A percentile compares a stretch with the other conserved stretches of the same genome.
Evolutionary conservation across 768 basidiomycete species (phyloP).

Genomic region (Galerina marginata): DNA sequence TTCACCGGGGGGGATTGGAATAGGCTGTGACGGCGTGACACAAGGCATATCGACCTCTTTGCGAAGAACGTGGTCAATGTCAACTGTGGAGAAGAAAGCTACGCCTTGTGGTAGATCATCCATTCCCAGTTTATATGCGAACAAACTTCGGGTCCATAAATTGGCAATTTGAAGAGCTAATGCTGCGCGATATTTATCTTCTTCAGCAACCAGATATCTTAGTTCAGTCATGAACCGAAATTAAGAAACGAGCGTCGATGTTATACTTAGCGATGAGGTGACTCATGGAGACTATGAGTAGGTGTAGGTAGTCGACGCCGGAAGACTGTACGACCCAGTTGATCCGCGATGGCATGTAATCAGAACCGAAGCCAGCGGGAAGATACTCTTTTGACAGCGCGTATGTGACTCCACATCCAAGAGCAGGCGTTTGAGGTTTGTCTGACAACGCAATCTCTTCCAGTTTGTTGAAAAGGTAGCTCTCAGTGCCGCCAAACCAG

Average conservation of each 20-base stretch:
- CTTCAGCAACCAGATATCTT: slow-evolving; percentile 88
- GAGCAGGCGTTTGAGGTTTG: slow-evolving; percentile 87
- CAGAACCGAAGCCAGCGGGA: slow-evolving; percentile 77
- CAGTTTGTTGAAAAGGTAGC: slow-evolving; percentile 96
- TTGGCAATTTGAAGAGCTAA: slow-evolving; percentile 95
- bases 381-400: slow-evolving; percentile 92
- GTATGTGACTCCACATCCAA: slow-evolving; percentile 92
- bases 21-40: slow-evolving; percentile 89
- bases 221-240: slow-evolving; percentile 98
- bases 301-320: slow-evolving; percentile 96
- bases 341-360: slow-evolving; percentile 95
- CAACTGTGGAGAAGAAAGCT: slow-evolving; percentile 97
- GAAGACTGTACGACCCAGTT: slow-evolving; percentile 99
- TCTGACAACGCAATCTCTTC: slow-evolving; percentile 93
- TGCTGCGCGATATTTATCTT: slow-evolving; percentile 88
- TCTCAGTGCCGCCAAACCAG: slow-evolving; percentile 97
- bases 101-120: slow-evolving; percentile 95
- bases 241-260: slow-evolving; percentile 90
- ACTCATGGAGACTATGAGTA: slow-evolving; percentile 95
- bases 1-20: slow-evolving; percentile 86
- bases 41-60: slow-evolving; percentile 98
- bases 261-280: slow-evolving; percentile 80
- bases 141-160: slow-evolving; percentile 91
- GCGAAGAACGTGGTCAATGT: slow-evolving; percentile 86
- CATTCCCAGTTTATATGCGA: slow-evolving; percentile 93